phyloP scores from a whole-genome alignment of 768 basidiomycete genomes.

The Russula brevipes region DNA sequence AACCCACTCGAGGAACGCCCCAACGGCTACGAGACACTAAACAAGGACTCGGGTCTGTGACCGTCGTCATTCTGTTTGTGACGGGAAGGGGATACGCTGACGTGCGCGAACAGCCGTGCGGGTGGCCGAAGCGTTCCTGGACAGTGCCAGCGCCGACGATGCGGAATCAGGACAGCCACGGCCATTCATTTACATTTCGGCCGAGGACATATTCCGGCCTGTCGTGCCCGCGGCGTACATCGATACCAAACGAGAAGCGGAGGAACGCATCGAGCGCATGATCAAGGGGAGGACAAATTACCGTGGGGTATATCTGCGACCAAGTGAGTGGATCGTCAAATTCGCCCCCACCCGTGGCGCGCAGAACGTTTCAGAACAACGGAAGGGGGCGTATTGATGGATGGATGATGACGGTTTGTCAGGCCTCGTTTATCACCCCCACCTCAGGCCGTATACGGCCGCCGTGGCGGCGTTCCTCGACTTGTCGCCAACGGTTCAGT shows the following conservation, averaged over 20 bases:
- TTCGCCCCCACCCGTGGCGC: neutral
- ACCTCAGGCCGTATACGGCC: slow-evolving; percentile 83
- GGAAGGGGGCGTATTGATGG: neutral
- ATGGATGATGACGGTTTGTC: slow-evolving; percentile 7
- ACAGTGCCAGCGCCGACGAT: slow-evolving; percentile 33
- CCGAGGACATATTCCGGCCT: slow-evolving; percentile 89
- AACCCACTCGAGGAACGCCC: slow-evolving; percentile 56
- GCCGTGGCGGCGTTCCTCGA: slow-evolving; percentile 81
- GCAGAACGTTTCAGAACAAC: neutral
- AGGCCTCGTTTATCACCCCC: slow-evolving; percentile 97
- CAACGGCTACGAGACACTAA: slow-evolving; percentile 70
- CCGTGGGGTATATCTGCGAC: slow-evolving; percentile 78
- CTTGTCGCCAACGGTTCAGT: slow-evolving; percentile 68
- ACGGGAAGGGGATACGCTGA: neutral
- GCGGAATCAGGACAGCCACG: slow-evolving; percentile 33
- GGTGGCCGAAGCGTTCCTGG: slow-evolving; percentile 72
- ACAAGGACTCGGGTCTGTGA: slow-evolving; percentile 81
- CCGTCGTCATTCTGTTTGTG: neutral
- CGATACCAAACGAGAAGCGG: slow-evolving; percentile 90
- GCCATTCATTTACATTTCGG: slow-evolving; percentile 93
- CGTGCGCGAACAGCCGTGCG: slow-evolving; percentile 46
- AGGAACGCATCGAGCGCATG: slow-evolving; percentile 57
- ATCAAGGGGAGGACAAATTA: slow-evolving; percentile 42
- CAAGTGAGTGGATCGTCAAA: slow-evolving; percentile 54
- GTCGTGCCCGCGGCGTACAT: slow-evolving; percentile 84